Percentiles rank a stretch among this genome's conserved stretches.
phyloP scores from a whole-genome alignment of 2,329 filamentous ascomycete species.

The Verticillium zaregamsianum region DNA sequence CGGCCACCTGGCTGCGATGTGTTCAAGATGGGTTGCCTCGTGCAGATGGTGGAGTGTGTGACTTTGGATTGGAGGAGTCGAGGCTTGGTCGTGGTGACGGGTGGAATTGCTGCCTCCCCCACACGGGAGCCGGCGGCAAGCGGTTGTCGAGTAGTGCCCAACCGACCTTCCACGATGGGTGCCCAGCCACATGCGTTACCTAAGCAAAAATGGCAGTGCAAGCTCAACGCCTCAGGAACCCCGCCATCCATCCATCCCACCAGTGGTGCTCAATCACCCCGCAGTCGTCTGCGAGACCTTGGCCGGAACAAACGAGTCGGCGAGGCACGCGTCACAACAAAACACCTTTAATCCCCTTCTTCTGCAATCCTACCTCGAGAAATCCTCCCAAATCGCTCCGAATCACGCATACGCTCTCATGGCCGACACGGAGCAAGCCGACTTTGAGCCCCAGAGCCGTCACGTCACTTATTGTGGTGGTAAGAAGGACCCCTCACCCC shows the following conservation, averaged over 20 bases:
- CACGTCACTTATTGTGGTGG: constrained; percentile 55
- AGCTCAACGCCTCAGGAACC: constrained; percentile 2
- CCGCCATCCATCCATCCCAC: constrained; percentile 2
- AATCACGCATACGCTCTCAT: constrained; percentile 30
- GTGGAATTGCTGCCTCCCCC: too few species aligned
- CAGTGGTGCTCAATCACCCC: constrained; percentile 8
- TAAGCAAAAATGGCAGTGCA: not conserved
- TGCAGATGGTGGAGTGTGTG: not conserved
- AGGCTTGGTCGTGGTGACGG: not conserved
- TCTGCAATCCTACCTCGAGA: not conserved
- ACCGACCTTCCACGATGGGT: too few species aligned
- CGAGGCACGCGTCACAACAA: constrained; percentile 10
- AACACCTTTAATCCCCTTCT: constrained; percentile 9
- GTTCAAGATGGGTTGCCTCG: too few species aligned
- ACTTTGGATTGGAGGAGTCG: not conserved
- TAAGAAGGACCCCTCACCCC: constrained; percentile 29
- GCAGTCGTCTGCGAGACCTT: constrained; percentile 10
- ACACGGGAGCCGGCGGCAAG: too few species aligned
- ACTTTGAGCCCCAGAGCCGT: constrained; percentile 46
- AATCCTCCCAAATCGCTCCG: not conserved
- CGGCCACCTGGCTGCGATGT: not conserved
- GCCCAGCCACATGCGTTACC: not conserved
- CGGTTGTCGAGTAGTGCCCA: too few species aligned
- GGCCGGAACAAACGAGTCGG: constrained; percentile 2
- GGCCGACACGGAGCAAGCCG: constrained; percentile 49